phyloP scores from a whole-genome alignment of 768 basidiomycete genomes.

The Leccinum subgranulosum region DNA sequence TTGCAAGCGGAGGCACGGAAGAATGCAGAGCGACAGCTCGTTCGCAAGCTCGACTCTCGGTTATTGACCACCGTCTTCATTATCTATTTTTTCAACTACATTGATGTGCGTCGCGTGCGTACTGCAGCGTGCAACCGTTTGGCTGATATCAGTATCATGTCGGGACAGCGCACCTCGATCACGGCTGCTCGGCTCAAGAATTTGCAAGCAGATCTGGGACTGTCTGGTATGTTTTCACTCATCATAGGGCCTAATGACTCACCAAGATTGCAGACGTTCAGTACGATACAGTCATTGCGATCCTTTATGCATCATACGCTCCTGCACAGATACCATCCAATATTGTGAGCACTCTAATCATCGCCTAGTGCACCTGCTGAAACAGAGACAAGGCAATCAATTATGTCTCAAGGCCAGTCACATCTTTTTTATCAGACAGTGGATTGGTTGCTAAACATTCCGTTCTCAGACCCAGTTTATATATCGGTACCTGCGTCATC shows the following conservation, averaged over 20 bases:
- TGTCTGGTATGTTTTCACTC: neutral
- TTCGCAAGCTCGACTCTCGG: conserved; percentile 54
- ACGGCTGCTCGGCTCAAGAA: neutral
- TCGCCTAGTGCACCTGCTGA: neutral
- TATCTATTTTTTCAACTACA: conserved; percentile 66
- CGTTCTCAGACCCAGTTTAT: conserved; percentile 53
- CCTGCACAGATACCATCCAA: neutral
- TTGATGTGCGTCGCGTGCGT: conserved; percentile 44
- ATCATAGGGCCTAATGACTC: neutral
- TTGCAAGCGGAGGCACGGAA: conserved; percentile 5
- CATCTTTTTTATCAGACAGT: neutral
- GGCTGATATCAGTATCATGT: neutral
- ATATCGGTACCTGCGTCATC: conserved; percentile 43
- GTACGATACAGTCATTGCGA: neutral
- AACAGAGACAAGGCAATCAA: conserved; percentile 45
- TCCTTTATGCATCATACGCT: neutral
- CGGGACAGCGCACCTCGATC: neutral
- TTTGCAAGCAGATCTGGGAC: neutral
- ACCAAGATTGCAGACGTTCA: conserved; percentile 31
- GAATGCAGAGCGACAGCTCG: conserved; percentile 32
- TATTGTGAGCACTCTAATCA: conserved; percentile 17
- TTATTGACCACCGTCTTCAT: conserved; percentile 55
- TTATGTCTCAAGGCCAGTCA: conserved; percentile 43
- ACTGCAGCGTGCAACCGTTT: neutral
- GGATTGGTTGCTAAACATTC: neutral